Evolutionary conservation across 768 basidiomycete genomes (phyloP).

Genomic region (Piloderma croceum): DNA sequence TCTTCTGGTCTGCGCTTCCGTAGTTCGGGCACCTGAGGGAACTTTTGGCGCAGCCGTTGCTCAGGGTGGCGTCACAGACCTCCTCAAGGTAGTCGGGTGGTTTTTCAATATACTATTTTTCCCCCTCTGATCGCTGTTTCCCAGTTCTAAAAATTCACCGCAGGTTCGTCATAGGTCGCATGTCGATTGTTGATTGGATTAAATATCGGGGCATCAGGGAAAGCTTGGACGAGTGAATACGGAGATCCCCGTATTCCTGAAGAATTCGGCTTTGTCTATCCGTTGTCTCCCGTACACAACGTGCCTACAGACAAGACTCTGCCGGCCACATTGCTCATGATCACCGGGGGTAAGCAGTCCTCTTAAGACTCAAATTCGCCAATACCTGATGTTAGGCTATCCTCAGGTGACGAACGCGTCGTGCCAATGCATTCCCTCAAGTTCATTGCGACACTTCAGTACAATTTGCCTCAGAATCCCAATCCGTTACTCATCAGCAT

Average conservation of each 20-base stretch:
- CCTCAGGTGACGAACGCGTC: conserved; percentile 82
- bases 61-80: conserved; percentile 77
- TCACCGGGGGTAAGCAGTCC: conserved; percentile 84
- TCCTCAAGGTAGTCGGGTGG: conserved; percentile 53
- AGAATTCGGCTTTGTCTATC: conserved; percentile 82
- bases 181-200: too few relatives aligned
- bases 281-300: conserved; percentile 77
- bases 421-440: conserved; percentile 86
- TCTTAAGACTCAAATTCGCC: too few relatives aligned
- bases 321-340: conserved; percentile 68
- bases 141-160: too few relatives aligned
- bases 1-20: conserved; percentile 76
- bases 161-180: too few relatives aligned
- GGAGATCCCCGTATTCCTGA: conserved; percentile 68
- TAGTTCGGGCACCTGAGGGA: conserved; percentile 72
- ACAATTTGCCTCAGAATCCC: conserved; percentile 56
- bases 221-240: conserved; percentile 76
- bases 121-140: too few relatives aligned
- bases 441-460: conserved; percentile 67
- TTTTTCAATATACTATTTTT: not conserved
- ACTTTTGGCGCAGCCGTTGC: conserved; percentile 74
- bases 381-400: too few relatives aligned
- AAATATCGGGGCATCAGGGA: too few relatives aligned
- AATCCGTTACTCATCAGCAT: conserved; percentile 72
- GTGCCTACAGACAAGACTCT: conserved; percentile 54